phyloP scores from a whole-genome alignment of 108 stramenopile species.

The Schizochytrium sp. region DNA sequence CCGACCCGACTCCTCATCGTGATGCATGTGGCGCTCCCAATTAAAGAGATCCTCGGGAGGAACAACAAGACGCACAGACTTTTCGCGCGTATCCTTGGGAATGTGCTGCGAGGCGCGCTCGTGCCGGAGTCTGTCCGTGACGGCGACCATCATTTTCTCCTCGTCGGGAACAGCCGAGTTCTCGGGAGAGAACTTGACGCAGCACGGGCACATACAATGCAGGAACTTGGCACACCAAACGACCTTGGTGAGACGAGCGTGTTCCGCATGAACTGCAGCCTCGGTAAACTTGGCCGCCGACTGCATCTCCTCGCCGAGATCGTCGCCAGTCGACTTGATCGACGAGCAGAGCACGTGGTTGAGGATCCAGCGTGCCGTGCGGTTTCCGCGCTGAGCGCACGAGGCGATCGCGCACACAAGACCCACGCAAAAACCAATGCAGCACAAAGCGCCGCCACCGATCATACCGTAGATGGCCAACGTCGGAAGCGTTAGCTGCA shows the following conservation, averaged over 20 bases:
- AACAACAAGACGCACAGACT: neutral
- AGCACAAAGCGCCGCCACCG: neutral
- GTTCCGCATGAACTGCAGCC: neutral
- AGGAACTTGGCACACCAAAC: neutral
- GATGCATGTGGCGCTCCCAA: neutral
- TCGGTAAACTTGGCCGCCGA: neutral
- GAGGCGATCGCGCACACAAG: neutral
- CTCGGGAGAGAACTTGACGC: neutral
- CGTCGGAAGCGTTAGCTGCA: neutral
- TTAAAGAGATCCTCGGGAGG: neutral
- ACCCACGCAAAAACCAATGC: neutral
- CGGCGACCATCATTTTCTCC: neutral
- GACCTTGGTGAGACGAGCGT: neutral
- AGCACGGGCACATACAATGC: neutral
- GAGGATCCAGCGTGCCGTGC: neutral
- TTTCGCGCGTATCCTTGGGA: neutral
- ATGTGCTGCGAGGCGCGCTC: neutral
- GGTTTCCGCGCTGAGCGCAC: neutral
- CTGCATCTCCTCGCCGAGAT: neutral
- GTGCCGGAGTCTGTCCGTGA: neutral
- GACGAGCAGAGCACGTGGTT: neutral
- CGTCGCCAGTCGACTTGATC: neutral
- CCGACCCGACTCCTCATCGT: neutral
- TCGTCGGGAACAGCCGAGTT: neutral
- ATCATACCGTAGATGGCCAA: neutral